Base-by-base conservation (phyloP, 768 basidiomycete genomes). In the Coprinopsis sp. region DNA sequence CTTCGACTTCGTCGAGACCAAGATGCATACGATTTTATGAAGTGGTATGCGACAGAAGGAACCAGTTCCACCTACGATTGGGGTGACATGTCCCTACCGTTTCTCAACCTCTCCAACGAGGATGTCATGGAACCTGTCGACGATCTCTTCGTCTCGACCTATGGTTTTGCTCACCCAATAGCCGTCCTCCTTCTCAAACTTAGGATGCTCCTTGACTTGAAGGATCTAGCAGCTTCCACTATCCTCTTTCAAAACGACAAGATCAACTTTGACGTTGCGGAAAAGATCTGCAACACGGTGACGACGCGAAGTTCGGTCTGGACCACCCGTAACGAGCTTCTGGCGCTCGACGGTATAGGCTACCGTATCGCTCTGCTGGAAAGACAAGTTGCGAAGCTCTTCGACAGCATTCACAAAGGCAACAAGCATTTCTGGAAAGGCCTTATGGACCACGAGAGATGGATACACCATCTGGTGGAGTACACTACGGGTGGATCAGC, bases 1-100 rank as follows among this genome's bases (percentile, higher is more conserved):
- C 27, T 52, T 3, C 46, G 51, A 12, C 36, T 52, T 22, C 24
- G 33, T 14, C 46, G 37, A 14, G 51, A 52, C 46, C 51, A 52
- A 22, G 23, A 47, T 3, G 33, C 33, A 16, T 52, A 52, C 45
- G 51, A 52, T 24, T 52, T 52, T 21, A 3, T 40, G 27, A 52
- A 52, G 23, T 52, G 51, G 51, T 48, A 44, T 22, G 40, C 34
- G 1, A 48, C 46, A 16, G 36, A 37, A 39, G 46, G 51, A 2
- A 24, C 7, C 4, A 29, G 28, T 10, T 2, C 11, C 8, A 41
- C 47, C 27, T 48, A 48, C 31, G 24, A 44, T 33, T 52, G 46
- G 41, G 40, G 40, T 23, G 30, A 52, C n/a, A 41, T 30, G 33
- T 23, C 5, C 23, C 39, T 47, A 8, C 31, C 39, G 8, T 51